Conservation (phyloP, 2,329 filamentous ascomycete genomes). For the Phialemoniopsis sp. region DNA sequence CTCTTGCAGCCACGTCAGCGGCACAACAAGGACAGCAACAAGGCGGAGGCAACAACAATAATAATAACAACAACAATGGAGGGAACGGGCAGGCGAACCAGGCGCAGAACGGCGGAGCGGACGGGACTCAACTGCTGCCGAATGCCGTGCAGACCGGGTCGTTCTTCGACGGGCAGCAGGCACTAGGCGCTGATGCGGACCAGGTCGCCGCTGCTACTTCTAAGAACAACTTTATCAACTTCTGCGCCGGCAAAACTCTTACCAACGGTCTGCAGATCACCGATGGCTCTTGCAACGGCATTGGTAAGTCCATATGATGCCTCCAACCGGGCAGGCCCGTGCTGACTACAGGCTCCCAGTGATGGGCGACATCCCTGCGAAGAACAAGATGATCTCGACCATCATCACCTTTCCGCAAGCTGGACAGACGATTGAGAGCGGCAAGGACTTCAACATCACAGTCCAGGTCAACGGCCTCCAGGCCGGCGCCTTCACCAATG, state of each 20-base stretch:
- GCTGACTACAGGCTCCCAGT: constrained; percentile 22
- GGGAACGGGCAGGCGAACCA: constrained; percentile 46
- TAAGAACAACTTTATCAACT: constrained; percentile 58
- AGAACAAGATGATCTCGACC: constrained; percentile 50
- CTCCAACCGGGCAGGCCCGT: constrained; percentile 1
- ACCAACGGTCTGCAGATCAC: constrained; percentile 58
- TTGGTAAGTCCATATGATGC: constrained; percentile 34
- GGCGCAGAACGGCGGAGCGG: constrained; percentile 27
- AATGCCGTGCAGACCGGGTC: constrained; percentile 28
- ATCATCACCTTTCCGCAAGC: constrained; percentile 48
- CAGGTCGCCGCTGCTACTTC: constrained; percentile 20
- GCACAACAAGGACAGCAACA: constrained; percentile 7
- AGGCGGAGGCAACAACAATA: constrained; percentile 12
- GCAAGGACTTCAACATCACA: constrained; percentile 47
- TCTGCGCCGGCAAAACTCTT: constrained; percentile 47
- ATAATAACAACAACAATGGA: constrained; percentile 8
- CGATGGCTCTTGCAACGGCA: constrained; percentile 59
- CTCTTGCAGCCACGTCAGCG: too few species aligned
- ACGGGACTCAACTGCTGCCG: constrained; percentile 15
- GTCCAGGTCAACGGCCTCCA: constrained; percentile 48
- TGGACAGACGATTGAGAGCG: constrained; percentile 38
- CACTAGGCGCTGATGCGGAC: constrained; percentile 20
- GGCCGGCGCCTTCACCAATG: constrained; percentile 56
- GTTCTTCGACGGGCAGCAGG: constrained; percentile 23
- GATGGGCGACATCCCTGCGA: constrained; percentile 56